Evolutionary conservation across 306 rosid genomes (phyloP).

Genomic region (Begonia masoniana): DNA sequence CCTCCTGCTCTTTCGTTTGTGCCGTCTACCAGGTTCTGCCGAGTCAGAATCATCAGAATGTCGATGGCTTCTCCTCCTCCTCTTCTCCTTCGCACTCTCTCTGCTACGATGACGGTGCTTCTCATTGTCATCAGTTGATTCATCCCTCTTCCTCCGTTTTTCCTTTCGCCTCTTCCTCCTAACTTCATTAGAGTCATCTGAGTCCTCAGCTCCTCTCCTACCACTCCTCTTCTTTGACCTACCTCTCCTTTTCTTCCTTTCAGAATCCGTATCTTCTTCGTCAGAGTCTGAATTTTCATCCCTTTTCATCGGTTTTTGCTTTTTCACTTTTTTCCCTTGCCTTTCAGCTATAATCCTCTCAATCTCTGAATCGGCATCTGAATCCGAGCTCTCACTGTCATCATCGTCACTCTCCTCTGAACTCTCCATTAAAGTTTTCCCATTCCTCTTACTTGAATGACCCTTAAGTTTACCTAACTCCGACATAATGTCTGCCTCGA

Average conservation of each 20-base stretch:
- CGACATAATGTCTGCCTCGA: slow-evolving; percentile 37
- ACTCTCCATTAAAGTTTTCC: slow-evolving; percentile 31
- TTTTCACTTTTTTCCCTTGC: slow-evolving; percentile 39
- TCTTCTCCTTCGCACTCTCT: slow-evolving; percentile 40
- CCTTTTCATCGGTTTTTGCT: slow-evolving; percentile 32
- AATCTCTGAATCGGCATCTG: slow-evolving; percentile 64
- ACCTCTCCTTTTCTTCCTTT: slow-evolving; percentile 61
- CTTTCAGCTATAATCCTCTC: slow-evolving; percentile 65
- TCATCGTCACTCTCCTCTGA: slow-evolving; percentile 55
- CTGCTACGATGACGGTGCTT: slow-evolving; percentile 11
- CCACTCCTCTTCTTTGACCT: slow-evolving; percentile 63
- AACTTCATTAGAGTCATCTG: slow-evolving; percentile 43
- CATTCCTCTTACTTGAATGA: slow-evolving; percentile 24
- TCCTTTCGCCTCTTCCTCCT: slow-evolving; percentile 51
- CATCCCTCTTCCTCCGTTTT: slow-evolving; percentile 38
- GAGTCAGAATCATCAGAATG: slow-evolving; percentile 52
- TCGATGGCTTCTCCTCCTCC: slow-evolving; percentile 46
- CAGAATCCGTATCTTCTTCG: slow-evolving; percentile 32
- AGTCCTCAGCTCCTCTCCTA: slow-evolving; percentile 44
- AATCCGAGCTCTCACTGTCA: slow-evolving; percentile 60
- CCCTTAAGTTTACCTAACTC: slow-evolving; percentile 61
- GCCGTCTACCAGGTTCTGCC: slow-evolving; percentile 32
- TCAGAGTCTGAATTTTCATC: slow-evolving; percentile 30
- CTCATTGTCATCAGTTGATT: slow-evolving; percentile 33
- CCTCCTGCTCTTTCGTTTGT: slow-evolving; percentile 43